These are phyloP conservation scores for Keithomyces neogunnii DNA, from an alignment of 2,329 filamentous ascomycete genomes.

Conservation along the genomic window DNA sequence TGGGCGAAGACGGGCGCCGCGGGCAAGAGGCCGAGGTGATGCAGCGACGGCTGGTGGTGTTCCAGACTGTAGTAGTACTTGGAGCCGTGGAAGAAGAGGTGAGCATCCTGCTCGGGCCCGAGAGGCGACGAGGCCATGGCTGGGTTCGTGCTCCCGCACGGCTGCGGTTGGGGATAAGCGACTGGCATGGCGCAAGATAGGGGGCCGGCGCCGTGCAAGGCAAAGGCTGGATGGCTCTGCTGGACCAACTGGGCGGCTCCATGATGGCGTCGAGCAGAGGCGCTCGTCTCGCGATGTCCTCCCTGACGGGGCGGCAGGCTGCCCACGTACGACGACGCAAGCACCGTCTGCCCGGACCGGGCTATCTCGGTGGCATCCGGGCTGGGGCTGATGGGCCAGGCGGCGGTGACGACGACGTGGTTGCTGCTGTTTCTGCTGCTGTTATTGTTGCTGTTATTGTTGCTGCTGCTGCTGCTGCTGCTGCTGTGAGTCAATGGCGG, in stretches of 20 bases:
- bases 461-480: neutral
- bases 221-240: neutral
- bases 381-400: slow-evolving; percentile 4
- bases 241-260: neutral
- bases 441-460: too few species aligned
- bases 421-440: too few species aligned
- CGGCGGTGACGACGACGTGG: too few species aligned
- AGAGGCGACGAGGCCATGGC: neutral
- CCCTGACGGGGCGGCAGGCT: neutral
- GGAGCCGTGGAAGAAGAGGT: neutral
- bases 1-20: neutral
- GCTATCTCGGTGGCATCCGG: slow-evolving; percentile 4
- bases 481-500: neutral
- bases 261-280: neutral
- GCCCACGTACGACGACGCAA: slow-evolving; percentile 2
- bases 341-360: neutral
- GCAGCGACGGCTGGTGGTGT: neutral
- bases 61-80: neutral
- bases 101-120: neutral
- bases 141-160: neutral
- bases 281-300: slow-evolving; percentile 2
- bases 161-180: slow-evolving; percentile 1
- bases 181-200: neutral
- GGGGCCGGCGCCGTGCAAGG: neutral
- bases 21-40: neutral